phyloP scores from a whole-genome alignment of 768 basidiomycete species.

The Boletus subparvulus region DNA sequence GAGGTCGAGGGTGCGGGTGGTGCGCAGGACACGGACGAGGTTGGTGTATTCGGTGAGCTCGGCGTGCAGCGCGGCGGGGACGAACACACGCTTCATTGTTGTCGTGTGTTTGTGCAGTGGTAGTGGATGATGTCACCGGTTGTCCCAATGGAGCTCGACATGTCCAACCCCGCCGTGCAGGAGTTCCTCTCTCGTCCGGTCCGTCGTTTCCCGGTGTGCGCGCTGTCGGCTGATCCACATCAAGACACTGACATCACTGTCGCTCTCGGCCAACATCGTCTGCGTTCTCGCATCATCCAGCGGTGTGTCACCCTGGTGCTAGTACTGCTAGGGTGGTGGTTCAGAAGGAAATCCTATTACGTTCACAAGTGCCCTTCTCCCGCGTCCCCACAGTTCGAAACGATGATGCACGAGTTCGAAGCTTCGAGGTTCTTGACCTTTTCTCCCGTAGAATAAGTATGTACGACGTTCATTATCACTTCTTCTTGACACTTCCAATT shows the following conservation, averaged over 20 bases:
- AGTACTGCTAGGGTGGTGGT: too few species aligned
- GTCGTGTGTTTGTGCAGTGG: neutral
- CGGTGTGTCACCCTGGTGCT: too few species aligned
- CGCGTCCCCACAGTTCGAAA: too few species aligned
- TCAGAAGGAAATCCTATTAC: too few species aligned
- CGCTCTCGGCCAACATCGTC: slow-evolving; percentile 78
- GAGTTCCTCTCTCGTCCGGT: slow-evolving; percentile 69
- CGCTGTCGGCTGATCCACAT: neutral
- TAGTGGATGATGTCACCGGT: slow-evolving; percentile 16
- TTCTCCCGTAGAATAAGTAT: too few species aligned
- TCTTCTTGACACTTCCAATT: too few species aligned
- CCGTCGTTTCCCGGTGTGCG: slow-evolving; percentile 2
- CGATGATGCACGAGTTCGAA: too few species aligned
- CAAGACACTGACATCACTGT: slow-evolving; percentile 81
- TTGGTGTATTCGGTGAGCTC: slow-evolving; percentile 70
- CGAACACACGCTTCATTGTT: slow-evolving; percentile 32
- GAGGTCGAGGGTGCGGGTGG: slow-evolving; percentile 57
- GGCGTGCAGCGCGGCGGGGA: slow-evolving; percentile 56
- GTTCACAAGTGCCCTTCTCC: too few species aligned
- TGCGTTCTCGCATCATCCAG: slow-evolving; percentile 42
- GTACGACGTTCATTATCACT: too few species aligned
- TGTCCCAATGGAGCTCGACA: slow-evolving; percentile 54
- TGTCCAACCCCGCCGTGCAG: slow-evolving; percentile 56
- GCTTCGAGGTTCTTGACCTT: too few species aligned
- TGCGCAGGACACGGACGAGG: slow-evolving; percentile 62